These are phyloP conservation scores for Lathyrus aphaca DNA, from an alignment of 306 rosid species.

Conservation along the genomic window DNA sequence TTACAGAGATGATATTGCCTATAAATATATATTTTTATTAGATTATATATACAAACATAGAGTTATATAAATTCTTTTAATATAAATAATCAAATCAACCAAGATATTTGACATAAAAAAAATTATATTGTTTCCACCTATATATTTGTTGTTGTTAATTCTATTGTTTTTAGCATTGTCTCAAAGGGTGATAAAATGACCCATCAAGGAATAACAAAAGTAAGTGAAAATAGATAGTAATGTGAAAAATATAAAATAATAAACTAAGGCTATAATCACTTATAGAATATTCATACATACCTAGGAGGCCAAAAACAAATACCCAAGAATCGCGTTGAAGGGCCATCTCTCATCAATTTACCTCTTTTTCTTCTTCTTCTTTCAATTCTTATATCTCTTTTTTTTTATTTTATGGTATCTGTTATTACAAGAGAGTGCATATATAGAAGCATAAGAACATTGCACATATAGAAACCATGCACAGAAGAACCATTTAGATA, in stretches of 20 bases:
- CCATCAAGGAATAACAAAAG: neutral
- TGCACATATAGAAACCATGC: too few species aligned
- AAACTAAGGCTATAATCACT: neutral
- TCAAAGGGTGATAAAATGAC: neutral
- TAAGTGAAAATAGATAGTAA: neutral
- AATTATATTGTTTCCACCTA: neutral
- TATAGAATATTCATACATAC: constrained; percentile 39
- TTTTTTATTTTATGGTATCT: neutral
- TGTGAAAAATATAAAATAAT: neutral
- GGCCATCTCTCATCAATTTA: constrained; percentile 47
- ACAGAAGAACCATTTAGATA: too few species aligned
- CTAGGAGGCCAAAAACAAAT: constrained; percentile 77
- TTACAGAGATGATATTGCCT: constrained; percentile 83
- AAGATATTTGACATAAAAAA: too few species aligned
- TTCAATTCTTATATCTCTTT: neutral
- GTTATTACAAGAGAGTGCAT: neutral
- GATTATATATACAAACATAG: too few species aligned
- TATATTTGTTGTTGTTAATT: neutral
- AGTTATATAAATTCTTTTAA: too few species aligned
- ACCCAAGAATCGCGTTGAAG: constrained; percentile 44
- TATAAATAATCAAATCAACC: neutral
- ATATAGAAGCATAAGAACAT: too few species aligned
- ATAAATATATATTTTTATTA: neutral
- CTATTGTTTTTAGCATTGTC: neutral
- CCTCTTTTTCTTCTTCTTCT: neutral